Evolutionary conservation across 2,329 filamentous ascomycete species (phyloP).

Genomic region (Cladosporium sp.): DNA sequence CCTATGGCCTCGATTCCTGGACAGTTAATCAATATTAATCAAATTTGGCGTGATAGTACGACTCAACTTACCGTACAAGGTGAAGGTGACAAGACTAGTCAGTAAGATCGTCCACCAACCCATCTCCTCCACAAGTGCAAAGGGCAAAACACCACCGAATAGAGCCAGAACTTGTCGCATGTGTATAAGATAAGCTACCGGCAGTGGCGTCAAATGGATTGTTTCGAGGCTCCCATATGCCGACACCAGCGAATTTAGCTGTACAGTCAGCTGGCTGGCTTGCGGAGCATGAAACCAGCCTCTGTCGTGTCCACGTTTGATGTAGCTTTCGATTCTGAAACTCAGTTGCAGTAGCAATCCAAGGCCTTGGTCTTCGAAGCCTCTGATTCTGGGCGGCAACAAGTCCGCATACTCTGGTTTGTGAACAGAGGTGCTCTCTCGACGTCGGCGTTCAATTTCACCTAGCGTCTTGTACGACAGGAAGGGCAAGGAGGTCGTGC

Average conservation of each 20-base stretch:
- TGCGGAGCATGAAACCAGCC: slow-evolving; percentile 59
- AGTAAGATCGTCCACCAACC: slow-evolving; percentile 60
- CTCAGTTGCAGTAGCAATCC: slow-evolving; percentile 58
- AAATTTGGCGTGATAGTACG: slow-evolving; percentile 40
- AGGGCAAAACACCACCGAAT: slow-evolving; percentile 58
- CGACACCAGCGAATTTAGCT: slow-evolving; percentile 54
- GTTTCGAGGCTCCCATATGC: slow-evolving; percentile 63
- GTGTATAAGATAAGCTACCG: slow-evolving; percentile 62
- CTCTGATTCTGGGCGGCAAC: slow-evolving; percentile 29
- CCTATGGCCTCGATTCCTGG: slow-evolving; percentile 11
- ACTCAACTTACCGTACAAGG: slow-evolving; percentile 62
- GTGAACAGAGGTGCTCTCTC: slow-evolving; percentile 27
- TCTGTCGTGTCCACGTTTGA: slow-evolving; percentile 52
- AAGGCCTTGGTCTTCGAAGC: slow-evolving; percentile 55
- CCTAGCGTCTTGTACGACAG: slow-evolving; percentile 16
- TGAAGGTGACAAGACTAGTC: slow-evolving; percentile 58
- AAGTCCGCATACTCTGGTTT: slow-evolving; percentile 34
- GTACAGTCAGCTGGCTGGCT: slow-evolving; percentile 54
- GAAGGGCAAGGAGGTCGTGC: slow-evolving; percentile 36
- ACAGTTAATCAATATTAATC: too few species aligned
- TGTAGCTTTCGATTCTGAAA: slow-evolving; percentile 57
- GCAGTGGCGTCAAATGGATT: slow-evolving; percentile 60
- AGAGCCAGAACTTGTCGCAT: slow-evolving; percentile 61
- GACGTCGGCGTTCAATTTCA: slow-evolving; percentile 22
- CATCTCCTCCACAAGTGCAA: slow-evolving; percentile 60